Percentiles rank a stretch among this genome's conserved stretches.
Conservation (phyloP, 768 basidiomycete genomes). For the Pholiota microspora region DNA sequence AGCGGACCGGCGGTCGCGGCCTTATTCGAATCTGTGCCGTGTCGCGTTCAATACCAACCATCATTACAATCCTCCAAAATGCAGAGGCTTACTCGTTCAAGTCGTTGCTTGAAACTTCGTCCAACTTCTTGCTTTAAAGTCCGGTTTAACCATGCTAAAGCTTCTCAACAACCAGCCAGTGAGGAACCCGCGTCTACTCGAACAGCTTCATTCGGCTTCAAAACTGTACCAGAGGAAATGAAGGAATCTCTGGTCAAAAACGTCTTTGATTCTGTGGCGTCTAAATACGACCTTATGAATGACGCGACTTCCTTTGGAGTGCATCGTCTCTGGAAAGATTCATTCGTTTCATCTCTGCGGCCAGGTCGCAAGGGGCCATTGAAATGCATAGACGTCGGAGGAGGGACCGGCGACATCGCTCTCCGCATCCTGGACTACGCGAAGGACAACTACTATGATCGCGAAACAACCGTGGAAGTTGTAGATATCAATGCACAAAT, state of each 20-base stretch:
- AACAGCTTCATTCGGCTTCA: constrained; percentile 92
- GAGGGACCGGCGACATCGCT: constrained; percentile 97
- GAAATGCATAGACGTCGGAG: constrained; percentile 93
- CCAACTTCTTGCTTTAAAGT: constrained; percentile 5
- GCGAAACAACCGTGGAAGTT: constrained; percentile 86
- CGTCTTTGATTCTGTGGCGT: constrained; percentile 95
- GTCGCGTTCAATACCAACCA: neutral
- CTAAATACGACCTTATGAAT: constrained; percentile 97
- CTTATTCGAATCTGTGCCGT: constrained; percentile 4
- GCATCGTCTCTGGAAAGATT: constrained; percentile 96
- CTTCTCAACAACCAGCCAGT: constrained; percentile 10
- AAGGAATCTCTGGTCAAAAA: constrained; percentile 91
- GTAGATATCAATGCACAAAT: constrained; percentile 96
- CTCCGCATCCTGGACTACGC: constrained; percentile 90
- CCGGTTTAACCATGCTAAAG: constrained; percentile 24
- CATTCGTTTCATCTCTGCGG: constrained; percentile 70
- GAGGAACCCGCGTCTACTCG: constrained; percentile 23
- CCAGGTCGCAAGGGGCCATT: constrained; percentile 74
- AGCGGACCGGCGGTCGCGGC: neutral
- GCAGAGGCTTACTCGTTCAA: constrained; percentile 21
- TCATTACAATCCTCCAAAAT: constrained; percentile 17
- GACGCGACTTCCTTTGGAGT: constrained; percentile 97
- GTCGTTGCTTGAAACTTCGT: constrained; percentile 17
- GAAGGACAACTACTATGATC: constrained; percentile 82
- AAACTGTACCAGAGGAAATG: constrained; percentile 76